These are phyloP conservation scores for Globisporangium perplexum DNA, from an alignment of 352 stramenopile genomes.

Conservation along the genomic window DNA sequence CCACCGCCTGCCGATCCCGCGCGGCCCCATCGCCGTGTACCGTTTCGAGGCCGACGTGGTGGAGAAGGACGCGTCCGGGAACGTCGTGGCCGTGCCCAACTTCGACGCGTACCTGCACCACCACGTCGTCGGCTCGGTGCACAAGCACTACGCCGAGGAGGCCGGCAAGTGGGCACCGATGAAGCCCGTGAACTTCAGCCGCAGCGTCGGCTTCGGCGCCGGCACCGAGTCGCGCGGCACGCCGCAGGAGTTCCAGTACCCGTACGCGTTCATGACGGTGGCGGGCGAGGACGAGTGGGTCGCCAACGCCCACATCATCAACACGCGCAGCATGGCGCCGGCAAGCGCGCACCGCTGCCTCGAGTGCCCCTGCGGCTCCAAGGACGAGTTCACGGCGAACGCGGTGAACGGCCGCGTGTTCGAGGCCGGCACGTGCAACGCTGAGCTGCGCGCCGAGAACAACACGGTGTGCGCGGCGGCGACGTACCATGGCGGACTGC, in stretches of 20 bases:
- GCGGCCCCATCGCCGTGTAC: conserved; percentile 77
- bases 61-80: conserved; percentile 45
- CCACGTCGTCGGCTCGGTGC: conserved; percentile 71
- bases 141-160: conserved; percentile 52
- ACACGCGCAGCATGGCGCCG: conserved; percentile 53
- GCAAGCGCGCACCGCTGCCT: conserved; percentile 53
- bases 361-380: conserved; percentile 71
- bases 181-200: conserved; percentile 66
- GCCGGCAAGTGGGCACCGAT: conserved; percentile 55
- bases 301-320: conserved; percentile 80
- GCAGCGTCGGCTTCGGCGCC: conserved; percentile 71
- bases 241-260: conserved; percentile 72
- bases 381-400: conserved; percentile 44
- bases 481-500: conserved; percentile 65
- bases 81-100: conserved; percentile 45
- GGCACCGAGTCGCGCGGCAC: conserved; percentile 76
- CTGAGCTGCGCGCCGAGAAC: conserved; percentile 55
- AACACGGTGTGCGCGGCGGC: conserved; percentile 58
- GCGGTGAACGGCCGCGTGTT: conserved; percentile 55
- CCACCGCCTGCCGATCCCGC: conserved; percentile 62
- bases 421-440: conserved; percentile 39
- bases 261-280: conserved; percentile 77
- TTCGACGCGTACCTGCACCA: conserved; percentile 83
- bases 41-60: conserved; percentile 76
- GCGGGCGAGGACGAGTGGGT: conserved; percentile 75